A percentile compares a stretch with the other conserved stretches of the same genome.
These are phyloP conservation scores for Kazachstania sp. DNA, from an alignment of 1,139 yeast genomes.

Conservation along the genomic window DNA sequence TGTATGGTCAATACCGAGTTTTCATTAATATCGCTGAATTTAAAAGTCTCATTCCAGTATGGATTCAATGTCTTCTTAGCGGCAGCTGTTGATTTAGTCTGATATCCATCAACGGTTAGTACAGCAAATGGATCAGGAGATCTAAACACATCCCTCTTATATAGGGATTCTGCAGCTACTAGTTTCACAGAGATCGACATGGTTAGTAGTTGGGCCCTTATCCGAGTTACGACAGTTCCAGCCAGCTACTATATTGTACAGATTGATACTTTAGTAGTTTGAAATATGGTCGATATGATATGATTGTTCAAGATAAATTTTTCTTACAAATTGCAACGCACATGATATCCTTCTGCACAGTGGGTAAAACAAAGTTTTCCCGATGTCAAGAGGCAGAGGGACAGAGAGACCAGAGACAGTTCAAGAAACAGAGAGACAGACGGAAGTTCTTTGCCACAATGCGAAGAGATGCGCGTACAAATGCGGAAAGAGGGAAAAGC, in stretches of 20 bases:
- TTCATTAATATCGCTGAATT: constrained; percentile 60
- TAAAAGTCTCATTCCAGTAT: constrained; percentile 92
- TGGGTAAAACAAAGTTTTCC: too few relatives aligned
- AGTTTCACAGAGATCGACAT: constrained; percentile 54
- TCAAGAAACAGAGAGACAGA: too few relatives aligned
- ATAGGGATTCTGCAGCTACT: constrained; percentile 92
- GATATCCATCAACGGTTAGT: constrained; percentile 91
- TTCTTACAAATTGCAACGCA: neutral
- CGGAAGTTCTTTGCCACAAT: too few relatives aligned
- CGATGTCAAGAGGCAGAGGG: too few relatives aligned
- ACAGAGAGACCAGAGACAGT: too few relatives aligned
- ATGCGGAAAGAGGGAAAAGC: too few relatives aligned
- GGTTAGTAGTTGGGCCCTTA: neutral
- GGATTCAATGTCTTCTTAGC: constrained; percentile 93
- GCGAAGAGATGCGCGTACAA: too few relatives aligned
- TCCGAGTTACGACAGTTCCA: too few relatives aligned
- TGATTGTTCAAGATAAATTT: too few relatives aligned
- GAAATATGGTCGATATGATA: too few relatives aligned
- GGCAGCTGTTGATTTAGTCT: constrained; percentile 89
- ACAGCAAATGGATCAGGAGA: constrained; percentile 98
- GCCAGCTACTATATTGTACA: too few relatives aligned
- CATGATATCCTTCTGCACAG: neutral
- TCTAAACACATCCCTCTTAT: constrained; percentile 89
- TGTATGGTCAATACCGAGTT: constrained; percentile 85
- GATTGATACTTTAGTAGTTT: too few relatives aligned